Evolutionary conservation across 352 stramenopile genomes (phyloP).

Genomic region (Phytophthora meadii): DNA sequence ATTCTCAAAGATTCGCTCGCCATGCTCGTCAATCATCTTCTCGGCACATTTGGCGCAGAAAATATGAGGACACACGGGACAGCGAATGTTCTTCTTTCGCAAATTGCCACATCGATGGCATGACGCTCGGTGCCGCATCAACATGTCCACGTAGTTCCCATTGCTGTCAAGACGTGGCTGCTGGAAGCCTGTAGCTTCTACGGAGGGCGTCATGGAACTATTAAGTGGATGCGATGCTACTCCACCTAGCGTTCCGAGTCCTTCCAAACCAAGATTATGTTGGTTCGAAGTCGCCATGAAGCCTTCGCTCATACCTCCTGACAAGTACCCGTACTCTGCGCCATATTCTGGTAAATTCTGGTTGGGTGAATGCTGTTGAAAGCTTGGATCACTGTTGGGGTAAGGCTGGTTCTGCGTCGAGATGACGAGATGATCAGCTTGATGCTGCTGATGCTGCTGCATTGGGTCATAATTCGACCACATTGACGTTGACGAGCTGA

Average conservation of each 20-base stretch:
- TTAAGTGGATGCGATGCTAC: slow-evolving; percentile 12
- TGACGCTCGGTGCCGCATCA: slow-evolving; percentile 80
- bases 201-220: neutral
- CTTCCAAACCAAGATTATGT: slow-evolving; percentile 15
- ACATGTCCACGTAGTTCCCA: slow-evolving; percentile 40
- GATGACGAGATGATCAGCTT: slow-evolving; percentile 26
- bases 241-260: slow-evolving; percentile 10
- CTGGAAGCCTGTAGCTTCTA: slow-evolving; percentile 8
- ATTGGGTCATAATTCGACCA: slow-evolving; percentile 42
- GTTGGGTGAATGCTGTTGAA: slow-evolving; percentile 17
- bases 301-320: slow-evolving; percentile 12
- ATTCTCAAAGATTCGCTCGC: slow-evolving; percentile 72
- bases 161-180: slow-evolving; percentile 27
- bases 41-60: slow-evolving; percentile 90
- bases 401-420: slow-evolving; percentile 39
- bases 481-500: slow-evolving; percentile 27
- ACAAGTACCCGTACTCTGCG: slow-evolving; percentile 21
- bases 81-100: slow-evolving; percentile 89
- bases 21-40: slow-evolving; percentile 91
- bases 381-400: slow-evolving; percentile 20
- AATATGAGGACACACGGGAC: slow-evolving; percentile 86
- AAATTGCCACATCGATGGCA: slow-evolving; percentile 91
- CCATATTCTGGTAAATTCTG: slow-evolving; percentile 27
- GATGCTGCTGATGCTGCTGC: slow-evolving; percentile 24
- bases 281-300: slow-evolving; percentile 22